Conservation (phyloP, 768 basidiomycete species). For the Epithele typhae region DNA sequence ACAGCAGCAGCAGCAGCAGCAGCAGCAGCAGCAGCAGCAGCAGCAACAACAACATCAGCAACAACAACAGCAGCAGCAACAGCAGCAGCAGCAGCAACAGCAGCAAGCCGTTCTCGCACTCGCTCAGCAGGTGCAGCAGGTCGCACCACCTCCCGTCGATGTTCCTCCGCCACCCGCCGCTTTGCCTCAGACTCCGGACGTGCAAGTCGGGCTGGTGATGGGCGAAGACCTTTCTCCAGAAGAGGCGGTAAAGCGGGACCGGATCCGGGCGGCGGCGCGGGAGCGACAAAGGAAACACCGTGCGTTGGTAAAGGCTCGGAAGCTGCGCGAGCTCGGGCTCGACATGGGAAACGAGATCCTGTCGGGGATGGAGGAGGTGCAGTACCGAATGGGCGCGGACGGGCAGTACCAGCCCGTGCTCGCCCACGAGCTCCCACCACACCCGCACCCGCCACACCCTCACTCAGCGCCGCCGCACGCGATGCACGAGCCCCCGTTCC, state of each 20-base stretch:
- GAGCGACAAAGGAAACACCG: constrained; percentile 84
- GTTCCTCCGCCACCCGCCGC: constrained; percentile 12
- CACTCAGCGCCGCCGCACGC: constrained; percentile 30
- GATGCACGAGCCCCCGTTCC: constrained; percentile 57
- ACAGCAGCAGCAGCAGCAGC: constrained; percentile 14
- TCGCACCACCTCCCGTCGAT: constrained; percentile 14
- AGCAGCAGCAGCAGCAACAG: no score
- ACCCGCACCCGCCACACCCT: constrained; percentile 23
- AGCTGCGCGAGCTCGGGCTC: constrained; percentile 77
- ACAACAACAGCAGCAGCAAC: no score
- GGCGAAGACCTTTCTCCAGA: constrained; percentile 40
- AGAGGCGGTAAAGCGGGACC: constrained; percentile 62
- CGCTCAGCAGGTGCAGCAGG: constrained; percentile 20
- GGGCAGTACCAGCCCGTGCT: constrained; percentile 33
- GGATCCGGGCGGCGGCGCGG: constrained; percentile 70
- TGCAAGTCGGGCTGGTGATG: neutral
- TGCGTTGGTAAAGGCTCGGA: constrained; percentile 69
- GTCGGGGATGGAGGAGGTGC: constrained; percentile 60
- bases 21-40: constrained; percentile 25
- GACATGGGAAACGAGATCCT: constrained; percentile 77
- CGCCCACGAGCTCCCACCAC: constrained; percentile 29
- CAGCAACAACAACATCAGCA: no score
- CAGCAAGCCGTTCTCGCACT: neutral
- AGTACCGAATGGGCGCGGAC: constrained; percentile 52
- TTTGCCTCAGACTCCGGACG: constrained; percentile 4